Base-by-base conservation (phyloP, 2,329 filamentous ascomycete species). In the Ophiognomonia clavigignenti-juglandacearum region DNA sequence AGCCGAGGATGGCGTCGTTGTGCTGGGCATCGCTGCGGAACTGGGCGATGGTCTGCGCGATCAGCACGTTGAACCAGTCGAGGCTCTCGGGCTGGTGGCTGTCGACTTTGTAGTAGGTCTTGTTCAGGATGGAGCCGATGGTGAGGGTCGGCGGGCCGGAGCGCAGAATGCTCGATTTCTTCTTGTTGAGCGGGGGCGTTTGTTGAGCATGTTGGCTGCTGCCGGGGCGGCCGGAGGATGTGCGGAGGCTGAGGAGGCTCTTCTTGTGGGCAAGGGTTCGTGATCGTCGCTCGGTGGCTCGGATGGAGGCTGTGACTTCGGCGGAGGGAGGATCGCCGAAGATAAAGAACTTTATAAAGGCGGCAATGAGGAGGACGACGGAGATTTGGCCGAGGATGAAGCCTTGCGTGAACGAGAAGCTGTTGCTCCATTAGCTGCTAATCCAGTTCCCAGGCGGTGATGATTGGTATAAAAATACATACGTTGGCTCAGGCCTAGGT, bases 291-390 rank as follows among this genome's bases (percentile, higher is more conserved):
- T 89, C 83, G 10, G 85, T 84, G 48, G 86, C 88, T 55, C 86
- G 82, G 36, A 86, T 72, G 7, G 88, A 77, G 11, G 89, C 88
- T 18, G 86, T 88, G 45, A 85, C 82, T 54, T 95, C 90, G 52
- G 89, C 77, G 2, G 87, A 89, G 1, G 90, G 89, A 5, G 89
- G 83, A 62, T 97, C 93, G 58, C 93, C 93, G 63, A 98, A 97
- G 62, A 98, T 97, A 78, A 98, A 98, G 80, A 96, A 98, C 65
- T 96, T 96, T 68, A 98, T 97, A 69, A 98, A 97, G 56, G 86
- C 88, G 54, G 90, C 91, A 52, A 98, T 82, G 32, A 98, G 77
- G 20, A 97, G 72, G 13, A 96, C 88, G 38, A 98, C 87, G 2
- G 90, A 95, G 43, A 98, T 76, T 66, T 98, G 93, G 41, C 93